Evolutionary conservation across 106 monocot genomes (phyloP).

Genomic region (Alisma plantagoaquatica): DNA sequence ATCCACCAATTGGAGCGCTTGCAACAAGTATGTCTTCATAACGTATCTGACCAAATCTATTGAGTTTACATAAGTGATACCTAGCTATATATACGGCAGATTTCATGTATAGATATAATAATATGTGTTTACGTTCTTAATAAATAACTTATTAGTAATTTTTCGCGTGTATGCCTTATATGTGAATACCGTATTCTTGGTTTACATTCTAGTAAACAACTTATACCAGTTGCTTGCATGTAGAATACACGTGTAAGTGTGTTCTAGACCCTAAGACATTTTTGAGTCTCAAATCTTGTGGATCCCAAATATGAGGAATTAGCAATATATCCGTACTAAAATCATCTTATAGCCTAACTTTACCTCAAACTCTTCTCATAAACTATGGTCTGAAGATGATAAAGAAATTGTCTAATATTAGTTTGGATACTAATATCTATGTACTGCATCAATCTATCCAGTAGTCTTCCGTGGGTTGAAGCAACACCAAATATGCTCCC

Average conservation of each 20-base stretch:
- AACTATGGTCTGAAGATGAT: not conserved
- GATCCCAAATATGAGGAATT: too few relatives aligned
- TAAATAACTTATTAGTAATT: too few relatives aligned
- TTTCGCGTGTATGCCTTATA: too few relatives aligned
- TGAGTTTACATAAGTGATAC: not conserved
- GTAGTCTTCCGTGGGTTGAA: conserved; percentile 8
- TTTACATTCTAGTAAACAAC: too few relatives aligned
- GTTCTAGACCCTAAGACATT: not conserved
- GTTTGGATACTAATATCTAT: too few relatives aligned
- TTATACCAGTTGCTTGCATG: too few relatives aligned
- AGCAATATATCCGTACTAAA: too few relatives aligned
- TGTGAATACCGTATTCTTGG: too few relatives aligned
- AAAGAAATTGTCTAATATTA: not conserved
- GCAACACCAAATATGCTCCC: conserved; percentile 1
- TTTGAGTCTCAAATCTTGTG: too few relatives aligned
- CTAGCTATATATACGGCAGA: not conserved
- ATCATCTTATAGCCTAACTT: too few relatives aligned
- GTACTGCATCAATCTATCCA: not conserved
- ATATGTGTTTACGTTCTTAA: not conserved
- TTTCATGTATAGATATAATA: not conserved
- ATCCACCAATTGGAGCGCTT: conserved; percentile 15
- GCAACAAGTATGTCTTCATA: conserved; percentile 10
- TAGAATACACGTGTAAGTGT: too few relatives aligned
- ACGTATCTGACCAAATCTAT: not conserved
- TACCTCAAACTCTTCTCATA: not conserved